Conservation (phyloP, 805 yeast species). For the Yarrowia osloensis region DNA sequence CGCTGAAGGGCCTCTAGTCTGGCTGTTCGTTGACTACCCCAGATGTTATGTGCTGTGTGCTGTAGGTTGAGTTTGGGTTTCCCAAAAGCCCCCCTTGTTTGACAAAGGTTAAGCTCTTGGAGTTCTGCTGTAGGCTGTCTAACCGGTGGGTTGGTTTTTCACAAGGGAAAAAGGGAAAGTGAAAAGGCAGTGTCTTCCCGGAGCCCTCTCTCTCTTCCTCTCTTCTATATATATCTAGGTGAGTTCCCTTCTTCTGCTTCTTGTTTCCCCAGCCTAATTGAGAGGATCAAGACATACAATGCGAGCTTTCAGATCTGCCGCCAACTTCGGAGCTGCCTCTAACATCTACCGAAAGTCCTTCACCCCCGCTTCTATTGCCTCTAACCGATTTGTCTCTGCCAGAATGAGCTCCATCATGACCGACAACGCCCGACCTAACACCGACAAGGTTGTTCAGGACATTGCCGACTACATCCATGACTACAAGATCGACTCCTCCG, state of each 20-base stretch:
- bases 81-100: neutral
- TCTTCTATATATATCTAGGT: constrained; percentile 15
- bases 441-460: constrained; percentile 52
- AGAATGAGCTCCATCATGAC: constrained; percentile 31
- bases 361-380: constrained; percentile 30
- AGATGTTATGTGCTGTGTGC: neutral
- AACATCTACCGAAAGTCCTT: constrained; percentile 31
- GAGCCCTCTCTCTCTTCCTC: constrained; percentile 1
- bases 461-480: constrained; percentile 56
- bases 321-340: constrained; percentile 31
- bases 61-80: neutral
- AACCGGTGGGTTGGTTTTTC: constrained; percentile 2
- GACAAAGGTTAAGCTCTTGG: neutral
- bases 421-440: constrained; percentile 54
- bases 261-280: constrained; percentile 24
- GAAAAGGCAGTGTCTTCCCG: neutral
- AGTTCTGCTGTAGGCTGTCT: neutral
- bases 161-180: constrained; percentile 22
- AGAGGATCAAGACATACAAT: constrained; percentile 22
- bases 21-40: neutral
- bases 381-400: constrained; percentile 32
- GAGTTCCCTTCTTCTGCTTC: constrained; percentile 6
- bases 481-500: constrained; percentile 48
- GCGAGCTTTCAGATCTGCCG: constrained; percentile 31
- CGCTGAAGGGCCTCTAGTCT: neutral